Evolutionary conservation across 2,329 filamentous ascomycete species (phyloP).

Genomic region (Arthrobotrys sinensis): DNA sequence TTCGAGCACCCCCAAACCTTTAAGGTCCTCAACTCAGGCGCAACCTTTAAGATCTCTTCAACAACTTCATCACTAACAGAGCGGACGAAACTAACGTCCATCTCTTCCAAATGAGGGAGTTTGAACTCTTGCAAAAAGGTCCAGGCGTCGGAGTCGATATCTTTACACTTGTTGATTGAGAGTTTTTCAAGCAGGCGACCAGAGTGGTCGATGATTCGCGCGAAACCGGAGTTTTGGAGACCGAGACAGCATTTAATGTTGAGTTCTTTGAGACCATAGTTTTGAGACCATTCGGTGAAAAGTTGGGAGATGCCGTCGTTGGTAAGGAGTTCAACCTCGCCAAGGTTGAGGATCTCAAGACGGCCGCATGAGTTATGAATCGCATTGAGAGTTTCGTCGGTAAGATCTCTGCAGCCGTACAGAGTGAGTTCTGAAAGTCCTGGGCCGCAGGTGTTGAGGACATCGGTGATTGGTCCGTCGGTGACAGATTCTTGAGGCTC

Average conservation of each 20-base stretch:
- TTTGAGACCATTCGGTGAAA: constrained; percentile 62
- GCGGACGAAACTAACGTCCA: constrained; percentile 63
- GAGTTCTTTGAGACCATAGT: constrained; percentile 59
- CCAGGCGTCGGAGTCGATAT: constrained; percentile 53
- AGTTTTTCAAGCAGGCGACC: constrained; percentile 61
- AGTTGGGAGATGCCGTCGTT: constrained; percentile 61
- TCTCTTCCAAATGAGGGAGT: constrained; percentile 52
- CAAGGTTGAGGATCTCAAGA: constrained; percentile 61
- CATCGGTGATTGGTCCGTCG: constrained; percentile 61
- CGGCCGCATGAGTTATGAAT: constrained; percentile 62
- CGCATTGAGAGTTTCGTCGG: constrained; percentile 53
- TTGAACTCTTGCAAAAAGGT: constrained; percentile 37
- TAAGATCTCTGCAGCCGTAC: constrained; percentile 59
- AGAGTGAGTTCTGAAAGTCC: constrained; percentile 62
- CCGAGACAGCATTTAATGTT: constrained; percentile 57
- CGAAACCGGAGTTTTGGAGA: constrained; percentile 58
- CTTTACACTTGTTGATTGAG: constrained; percentile 62
- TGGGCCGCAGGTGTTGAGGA: constrained; percentile 62
- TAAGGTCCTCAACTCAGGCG: constrained; percentile 57
- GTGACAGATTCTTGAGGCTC: constrained; percentile 57
- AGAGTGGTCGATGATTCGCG: constrained; percentile 61
- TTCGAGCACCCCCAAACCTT: constrained; percentile 65
- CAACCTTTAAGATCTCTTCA: constrained; percentile 57
- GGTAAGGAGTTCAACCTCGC: constrained; percentile 60
- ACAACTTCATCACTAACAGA: constrained; percentile 62